Conservation (phyloP, 163 green algal species). For the Coccomyxa subellipsoidea region DNA sequence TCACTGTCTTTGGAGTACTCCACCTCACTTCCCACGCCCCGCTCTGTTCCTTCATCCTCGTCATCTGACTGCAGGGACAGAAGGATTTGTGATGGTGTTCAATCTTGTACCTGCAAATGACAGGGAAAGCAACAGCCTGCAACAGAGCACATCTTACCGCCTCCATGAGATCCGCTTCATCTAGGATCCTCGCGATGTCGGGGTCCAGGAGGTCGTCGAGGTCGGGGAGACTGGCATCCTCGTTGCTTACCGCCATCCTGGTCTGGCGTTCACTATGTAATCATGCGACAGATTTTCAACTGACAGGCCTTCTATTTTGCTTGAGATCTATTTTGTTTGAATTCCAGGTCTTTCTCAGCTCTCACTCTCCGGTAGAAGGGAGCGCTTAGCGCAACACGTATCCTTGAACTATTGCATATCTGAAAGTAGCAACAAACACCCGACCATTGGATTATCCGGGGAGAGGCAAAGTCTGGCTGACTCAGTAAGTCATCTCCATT, state of each 20-base stretch:
- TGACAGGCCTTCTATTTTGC: no score
- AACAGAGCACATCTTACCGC: not conserved
- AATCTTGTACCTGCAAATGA: no score
- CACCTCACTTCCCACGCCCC: not conserved
- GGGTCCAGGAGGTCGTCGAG: not conserved
- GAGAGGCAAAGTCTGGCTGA: no score
- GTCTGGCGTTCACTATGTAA: not conserved
- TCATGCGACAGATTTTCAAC: no score
- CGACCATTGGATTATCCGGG: no score
- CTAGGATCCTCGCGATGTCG: not conserved
- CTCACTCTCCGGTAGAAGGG: no score
- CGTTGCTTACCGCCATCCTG: not conserved
- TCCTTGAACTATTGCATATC: no score
- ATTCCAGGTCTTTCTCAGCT: no score
- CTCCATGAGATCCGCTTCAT: not conserved
- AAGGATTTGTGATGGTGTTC: not conserved
- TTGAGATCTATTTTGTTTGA: no score
- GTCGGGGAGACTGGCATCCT: not conserved
- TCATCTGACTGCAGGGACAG: not conserved
- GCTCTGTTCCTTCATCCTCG: not conserved
- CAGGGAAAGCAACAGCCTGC: not conserved
- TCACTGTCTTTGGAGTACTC: not conserved
- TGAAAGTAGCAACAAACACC: no score
- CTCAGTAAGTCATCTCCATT: no score
- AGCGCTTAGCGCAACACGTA: no score